Conservation (phyloP, 2,329 filamentous ascomycete species). For the Alternaria brassicicola region DNA sequence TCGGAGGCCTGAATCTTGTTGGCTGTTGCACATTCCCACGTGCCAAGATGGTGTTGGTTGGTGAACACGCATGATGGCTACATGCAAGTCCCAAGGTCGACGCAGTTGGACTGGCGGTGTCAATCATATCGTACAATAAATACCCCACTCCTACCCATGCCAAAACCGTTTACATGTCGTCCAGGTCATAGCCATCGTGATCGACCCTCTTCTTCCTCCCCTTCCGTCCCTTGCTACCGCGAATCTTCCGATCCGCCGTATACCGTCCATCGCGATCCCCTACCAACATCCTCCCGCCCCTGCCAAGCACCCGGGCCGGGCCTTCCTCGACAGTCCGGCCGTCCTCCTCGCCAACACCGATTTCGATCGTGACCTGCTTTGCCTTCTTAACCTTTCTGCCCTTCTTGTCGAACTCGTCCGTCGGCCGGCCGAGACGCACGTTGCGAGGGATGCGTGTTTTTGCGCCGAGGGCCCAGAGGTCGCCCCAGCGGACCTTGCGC, state of each 20-base stretch:
- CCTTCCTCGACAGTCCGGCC: constrained; percentile 30
- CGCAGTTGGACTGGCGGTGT: not conserved
- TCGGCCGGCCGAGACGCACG: constrained; percentile 63
- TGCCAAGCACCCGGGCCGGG: constrained; percentile 17
- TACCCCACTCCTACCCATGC: not conserved
- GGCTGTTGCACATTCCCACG: not conserved
- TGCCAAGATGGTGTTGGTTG: not conserved
- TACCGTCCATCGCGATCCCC: constrained; percentile 42
- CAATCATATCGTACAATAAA: constrained; percentile 3
- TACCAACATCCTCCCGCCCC: constrained; percentile 30
- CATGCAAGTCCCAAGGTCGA: not conserved
- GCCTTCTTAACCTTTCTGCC: constrained; percentile 42
- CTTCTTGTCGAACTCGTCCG: constrained; percentile 51
- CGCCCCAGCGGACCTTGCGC: constrained; percentile 87
- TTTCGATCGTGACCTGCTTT: constrained; percentile 40
- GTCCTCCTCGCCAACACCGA: constrained; percentile 35
- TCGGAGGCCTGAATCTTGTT: not conserved
- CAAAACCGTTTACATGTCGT: constrained; percentile 20
- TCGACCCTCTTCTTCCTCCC: constrained; percentile 41
- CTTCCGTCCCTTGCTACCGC: constrained; percentile 48
- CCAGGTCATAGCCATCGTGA: constrained; percentile 20
- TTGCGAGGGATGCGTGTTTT: constrained; percentile 75
- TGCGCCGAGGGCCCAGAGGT: constrained; percentile 92
- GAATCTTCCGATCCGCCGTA: constrained; percentile 43
- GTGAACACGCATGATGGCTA: not conserved